A percentile compares a stretch with the other conserved stretches of the same genome.
These are phyloP conservation scores for Alectoria sarmentosa DNA, from an alignment of 495 filamentous ascomycete species.

Conservation along the genomic window DNA sequence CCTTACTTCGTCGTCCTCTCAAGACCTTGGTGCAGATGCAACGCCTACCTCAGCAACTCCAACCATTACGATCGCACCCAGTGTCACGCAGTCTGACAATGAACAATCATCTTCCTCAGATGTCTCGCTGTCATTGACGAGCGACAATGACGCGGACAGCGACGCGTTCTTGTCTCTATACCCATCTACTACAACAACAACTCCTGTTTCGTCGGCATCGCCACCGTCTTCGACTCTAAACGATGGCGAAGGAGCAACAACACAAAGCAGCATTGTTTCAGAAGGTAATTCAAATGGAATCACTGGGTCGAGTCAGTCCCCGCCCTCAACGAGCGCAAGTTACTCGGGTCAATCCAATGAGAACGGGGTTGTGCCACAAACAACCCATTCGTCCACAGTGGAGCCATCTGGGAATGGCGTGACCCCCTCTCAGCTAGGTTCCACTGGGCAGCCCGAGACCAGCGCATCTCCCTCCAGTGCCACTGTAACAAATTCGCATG, in stretches of 20 bases:
- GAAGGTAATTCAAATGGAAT: neutral
- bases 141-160: neutral
- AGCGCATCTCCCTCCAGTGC: neutral
- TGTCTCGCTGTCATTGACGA: neutral
- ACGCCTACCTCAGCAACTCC: neutral
- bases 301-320: neutral
- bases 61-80: neutral
- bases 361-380: neutral
- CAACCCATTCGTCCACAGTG: neutral
- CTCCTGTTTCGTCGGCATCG: neutral
- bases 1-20: neutral
- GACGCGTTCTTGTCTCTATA: neutral
- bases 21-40: neutral
- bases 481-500: neutral
- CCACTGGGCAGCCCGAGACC: neutral
- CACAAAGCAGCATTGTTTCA: neutral
- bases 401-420: neutral
- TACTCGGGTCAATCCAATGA: neutral
- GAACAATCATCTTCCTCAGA: neutral
- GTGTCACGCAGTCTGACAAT: neutral
- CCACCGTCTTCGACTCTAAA: neutral
- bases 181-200: neutral
- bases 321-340: neutral
- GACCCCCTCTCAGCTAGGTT: neutral
- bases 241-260: neutral